Evolutionary conservation across 2,329 filamentous ascomycete species (phyloP), one percentile per base, ranked within the genome.

Genomic region (Ciborinia camelliae): DNA sequence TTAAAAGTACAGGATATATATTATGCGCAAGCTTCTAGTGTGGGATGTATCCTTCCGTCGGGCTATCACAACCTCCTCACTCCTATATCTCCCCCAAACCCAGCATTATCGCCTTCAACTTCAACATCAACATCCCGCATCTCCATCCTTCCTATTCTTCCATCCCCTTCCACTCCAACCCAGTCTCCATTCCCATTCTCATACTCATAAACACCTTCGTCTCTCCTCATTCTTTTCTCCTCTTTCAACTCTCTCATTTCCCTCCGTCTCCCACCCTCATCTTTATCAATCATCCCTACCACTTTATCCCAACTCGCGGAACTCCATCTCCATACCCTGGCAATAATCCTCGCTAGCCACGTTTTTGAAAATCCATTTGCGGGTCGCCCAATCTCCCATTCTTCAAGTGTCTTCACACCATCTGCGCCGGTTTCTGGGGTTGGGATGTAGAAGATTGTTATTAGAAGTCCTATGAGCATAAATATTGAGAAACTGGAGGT

Each of bases 381-480:
- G 4, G 35, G 26, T 1, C 70, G 61, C 14, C 70, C 70, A 20
- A 67, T 62, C 39, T 66, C 67, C 68, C 65, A 69, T 45, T 69
- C 62, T 41, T 71, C 70, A 8, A 71, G 63, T 0, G 68, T 71
- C 47, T 71, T 70, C 9, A 15, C 35, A 23, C 53, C 53, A 41
- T 45, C 39, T 28, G 35, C 35, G n/a, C 37, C 53, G 6, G 20
- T 26, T 18, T 57, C 53, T 10, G 39, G 10, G 10, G 14, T 18
- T 8, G 53, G 53, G 23, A 57, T 39, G 32, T 35, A 57, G 53
- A 41, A 57, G 7, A 32, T 26, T 12, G 53, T 63, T 47, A 50
- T 47, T 41, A 41, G 37, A 28, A 60, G 53, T 23, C 39, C 47
- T 20, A 50, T 51, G 50, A 37, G 35, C 63, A 64, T 50, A 15